Evolutionary conservation across 768 basidiomycete genomes (phyloP).

Genomic region (Mycena epipterygia): DNA sequence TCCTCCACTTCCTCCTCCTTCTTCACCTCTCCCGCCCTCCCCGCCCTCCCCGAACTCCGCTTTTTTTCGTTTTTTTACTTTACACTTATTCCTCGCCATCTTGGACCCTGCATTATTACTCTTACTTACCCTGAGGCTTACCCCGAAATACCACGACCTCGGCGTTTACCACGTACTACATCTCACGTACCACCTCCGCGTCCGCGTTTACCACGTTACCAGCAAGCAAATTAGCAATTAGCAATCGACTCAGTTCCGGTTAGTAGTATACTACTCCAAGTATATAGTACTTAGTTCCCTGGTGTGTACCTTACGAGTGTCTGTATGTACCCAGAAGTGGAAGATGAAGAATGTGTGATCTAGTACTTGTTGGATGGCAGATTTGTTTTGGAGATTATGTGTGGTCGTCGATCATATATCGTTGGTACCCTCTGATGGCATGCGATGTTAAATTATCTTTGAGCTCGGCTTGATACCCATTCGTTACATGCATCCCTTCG

Average conservation of each 20-base stretch:
- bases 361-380: no score
- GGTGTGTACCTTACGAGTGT: conserved; percentile 11
- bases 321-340: conserved; percentile 8
- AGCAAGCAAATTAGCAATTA: neutral
- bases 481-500: neutral
- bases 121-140: neutral
- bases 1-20: neutral
- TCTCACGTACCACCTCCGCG: no score
- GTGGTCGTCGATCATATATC: no score
- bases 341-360: no score
- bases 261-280: conserved; percentile 28
- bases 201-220: no score
- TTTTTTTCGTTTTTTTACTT: neutral
- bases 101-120: conserved; percentile 23
- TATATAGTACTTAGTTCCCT: conserved; percentile 22
- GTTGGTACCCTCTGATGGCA: neutral
- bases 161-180: no score
- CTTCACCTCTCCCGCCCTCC: neutral
- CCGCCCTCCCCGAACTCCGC: neutral
- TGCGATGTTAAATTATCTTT: neutral
- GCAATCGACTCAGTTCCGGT: neutral
- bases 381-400: no score
- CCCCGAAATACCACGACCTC: neutral
- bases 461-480: neutral
- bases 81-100: neutral